phyloP scores from a whole-genome alignment of 208 protist species.

The Eutreptiella sp. region DNA sequence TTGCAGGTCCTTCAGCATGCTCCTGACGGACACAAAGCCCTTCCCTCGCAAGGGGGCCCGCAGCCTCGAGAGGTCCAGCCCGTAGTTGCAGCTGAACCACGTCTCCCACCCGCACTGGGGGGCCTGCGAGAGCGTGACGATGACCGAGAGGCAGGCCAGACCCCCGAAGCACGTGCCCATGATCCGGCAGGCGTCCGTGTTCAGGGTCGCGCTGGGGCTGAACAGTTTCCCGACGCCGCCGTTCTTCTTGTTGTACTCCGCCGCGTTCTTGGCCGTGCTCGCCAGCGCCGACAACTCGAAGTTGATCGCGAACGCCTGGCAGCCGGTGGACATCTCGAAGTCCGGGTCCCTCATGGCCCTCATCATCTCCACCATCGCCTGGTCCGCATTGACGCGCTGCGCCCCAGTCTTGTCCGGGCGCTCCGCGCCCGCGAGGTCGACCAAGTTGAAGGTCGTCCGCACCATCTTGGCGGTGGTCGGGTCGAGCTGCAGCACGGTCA shows the following conservation, averaged over 20 bases:
- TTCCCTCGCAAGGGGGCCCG: no score
- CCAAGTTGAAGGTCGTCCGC: constrained; percentile 35
- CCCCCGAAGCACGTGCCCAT: not conserved
- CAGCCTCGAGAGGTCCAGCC: no score
- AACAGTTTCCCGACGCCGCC: not conserved
- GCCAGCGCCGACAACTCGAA: not conserved
- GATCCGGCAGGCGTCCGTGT: not conserved
- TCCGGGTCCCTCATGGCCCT: not conserved
- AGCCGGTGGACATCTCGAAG: not conserved
- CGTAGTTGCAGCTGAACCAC: no score
- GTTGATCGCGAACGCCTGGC: not conserved
- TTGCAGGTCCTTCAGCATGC: no score
- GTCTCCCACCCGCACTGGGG: no score
- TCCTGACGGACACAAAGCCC: no score
- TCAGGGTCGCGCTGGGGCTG: not conserved
- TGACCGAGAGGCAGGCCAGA: no score
- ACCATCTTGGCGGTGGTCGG: not conserved
- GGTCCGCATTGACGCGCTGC: constrained; percentile 17
- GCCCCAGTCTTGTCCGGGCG: constrained; percentile 40
- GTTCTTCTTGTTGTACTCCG: not conserved
- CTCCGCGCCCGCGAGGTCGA: constrained; percentile 53
- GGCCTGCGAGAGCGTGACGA: no score
- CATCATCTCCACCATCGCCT: constrained; percentile 31
- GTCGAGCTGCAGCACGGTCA: no score
- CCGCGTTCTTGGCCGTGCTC: not conserved